Percentiles rank a stretch among this genome's conserved stretches.
Evolutionary conservation across 140 eudicot genomes (phyloP).

Genomic region (Ambrosia hybrid): DNA sequence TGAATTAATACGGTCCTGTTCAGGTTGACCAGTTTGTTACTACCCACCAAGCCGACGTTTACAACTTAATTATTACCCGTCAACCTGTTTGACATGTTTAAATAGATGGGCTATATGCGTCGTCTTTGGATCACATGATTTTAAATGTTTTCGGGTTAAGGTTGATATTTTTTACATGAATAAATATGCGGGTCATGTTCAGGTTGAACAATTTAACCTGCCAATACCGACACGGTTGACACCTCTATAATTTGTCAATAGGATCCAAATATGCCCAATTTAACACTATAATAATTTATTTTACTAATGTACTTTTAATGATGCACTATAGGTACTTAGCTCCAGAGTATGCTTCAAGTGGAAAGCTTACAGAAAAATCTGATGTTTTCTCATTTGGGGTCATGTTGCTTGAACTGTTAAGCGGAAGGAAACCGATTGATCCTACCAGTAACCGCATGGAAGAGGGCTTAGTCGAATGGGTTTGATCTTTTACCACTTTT

Average conservation of each 20-base stretch:
- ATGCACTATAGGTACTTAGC: slow-evolving; percentile 57
- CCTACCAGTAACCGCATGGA: slow-evolving; percentile 44
- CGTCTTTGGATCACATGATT: background rate
- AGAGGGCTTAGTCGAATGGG: slow-evolving; percentile 92
- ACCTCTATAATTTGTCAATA: background rate
- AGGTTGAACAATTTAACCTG: background rate
- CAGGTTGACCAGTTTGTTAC: background rate
- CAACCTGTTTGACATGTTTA: background rate
- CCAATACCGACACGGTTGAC: background rate
- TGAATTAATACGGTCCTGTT: background rate
- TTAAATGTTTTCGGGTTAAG: background rate
- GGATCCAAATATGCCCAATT: too few species aligned
- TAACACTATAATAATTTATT: too few species aligned
- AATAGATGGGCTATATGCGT: background rate
- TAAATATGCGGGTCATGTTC: background rate
- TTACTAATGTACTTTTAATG: background rate
- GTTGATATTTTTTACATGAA: background rate
- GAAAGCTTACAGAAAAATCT: slow-evolving; percentile 79
- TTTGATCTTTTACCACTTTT: slow-evolving; percentile 10
- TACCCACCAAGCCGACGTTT: background rate
- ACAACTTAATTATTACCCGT: background rate
- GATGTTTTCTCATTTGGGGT: slow-evolving; percentile 92
- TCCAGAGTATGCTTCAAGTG: slow-evolving; percentile 89
- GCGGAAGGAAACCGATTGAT: slow-evolving; percentile 68
- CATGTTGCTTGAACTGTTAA: slow-evolving; percentile 74